Evolutionary conservation across 106 monocot genomes (phyloP), one percentile per base, ranked within the genome.

Genomic region (Allium sativum): DNA sequence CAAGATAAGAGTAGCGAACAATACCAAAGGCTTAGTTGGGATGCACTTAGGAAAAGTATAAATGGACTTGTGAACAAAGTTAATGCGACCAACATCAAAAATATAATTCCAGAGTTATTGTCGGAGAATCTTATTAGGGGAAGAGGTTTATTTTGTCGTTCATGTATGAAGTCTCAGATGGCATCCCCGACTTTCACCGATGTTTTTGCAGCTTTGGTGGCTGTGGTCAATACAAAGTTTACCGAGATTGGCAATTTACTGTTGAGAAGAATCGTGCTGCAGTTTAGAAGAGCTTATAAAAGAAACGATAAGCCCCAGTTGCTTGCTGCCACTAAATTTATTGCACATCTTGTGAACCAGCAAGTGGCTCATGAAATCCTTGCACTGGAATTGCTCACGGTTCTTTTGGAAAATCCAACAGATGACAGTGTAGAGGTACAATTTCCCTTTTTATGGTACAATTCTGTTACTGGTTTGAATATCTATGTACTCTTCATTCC

Each of bases 41-140:
- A 95, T 56, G 90, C 94, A 15, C 84, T 95, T 0, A 55, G 82
- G 55, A 93, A 93, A 79, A 82, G 89, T 31, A 89, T 94, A 20
- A 95, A 95, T 59, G 94, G 94, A 12, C 81, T 95, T 4, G 94
- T 95, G 10, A 95, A 95, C 70, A 95, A 95, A 56, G 94, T 95
- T 14, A 95, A 95, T 73, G 94, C 90, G 6, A 83, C 94, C 12
- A 95, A 95, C 63, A 87, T 95, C 43, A 95, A 95, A 74, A 95
- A 95, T 69, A 95, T 95, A 4, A 77, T 95, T 41, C 90, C 86
- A 0, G 94, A 95, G 77, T 86, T 95, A 20, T 90, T 95, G 48
- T 73, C 83, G 0, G 94, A 95, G 81, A 95, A 95, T 54, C 81
- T 95, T 15, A 82, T 95, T 54, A 73, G 90, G 12, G 94, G 90